A percentile compares a stretch with the other conserved stretches of the same genome.
phyloP scores from a whole-genome alignment of 2,329 filamentous ascomycete species.

The Ophiobolus disseminans region DNA sequence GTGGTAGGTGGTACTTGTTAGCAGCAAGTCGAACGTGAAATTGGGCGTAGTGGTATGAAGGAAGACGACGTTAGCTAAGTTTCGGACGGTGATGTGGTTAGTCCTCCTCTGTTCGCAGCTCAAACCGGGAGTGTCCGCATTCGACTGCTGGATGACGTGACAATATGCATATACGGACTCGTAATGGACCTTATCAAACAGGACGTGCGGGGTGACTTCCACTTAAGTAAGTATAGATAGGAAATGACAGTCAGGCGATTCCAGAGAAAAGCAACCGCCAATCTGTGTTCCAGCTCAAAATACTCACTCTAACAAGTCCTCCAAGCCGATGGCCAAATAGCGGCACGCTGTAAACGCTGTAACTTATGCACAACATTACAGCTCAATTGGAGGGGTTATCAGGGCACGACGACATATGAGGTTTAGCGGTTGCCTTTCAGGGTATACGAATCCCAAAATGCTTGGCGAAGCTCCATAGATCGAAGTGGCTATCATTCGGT shows the following conservation, averaged over 20 bases:
- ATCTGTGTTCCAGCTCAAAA: constrained; percentile 10
- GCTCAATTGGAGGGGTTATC: constrained; percentile 31
- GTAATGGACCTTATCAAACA: constrained; percentile 17
- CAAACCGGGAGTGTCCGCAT: background rate
- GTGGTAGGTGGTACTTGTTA: background rate
- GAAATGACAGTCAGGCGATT: constrained; percentile 9
- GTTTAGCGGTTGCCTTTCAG: constrained; percentile 37
- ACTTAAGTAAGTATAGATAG: constrained; percentile 17
- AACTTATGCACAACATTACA: constrained; percentile 24
- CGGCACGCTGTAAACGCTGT: constrained; percentile 12
- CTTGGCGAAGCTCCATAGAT: constrained; percentile 22
- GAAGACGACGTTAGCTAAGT: background rate
- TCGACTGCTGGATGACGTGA: constrained; percentile 6
- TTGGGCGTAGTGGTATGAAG: background rate
- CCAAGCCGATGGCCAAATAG: constrained; percentile 7
- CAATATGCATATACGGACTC: background rate
- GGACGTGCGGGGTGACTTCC: constrained; percentile 12
- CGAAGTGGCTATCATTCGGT: constrained; percentile 13
- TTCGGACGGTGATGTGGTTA: background rate
- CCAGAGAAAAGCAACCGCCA: constrained; percentile 17
- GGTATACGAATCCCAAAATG: constrained; percentile 41
- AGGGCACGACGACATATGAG: constrained; percentile 23
- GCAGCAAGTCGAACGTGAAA: background rate
- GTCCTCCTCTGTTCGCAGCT: background rate
- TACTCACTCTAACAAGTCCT: constrained; percentile 8